A percentile compares a stretch with the other conserved stretches of the same genome.
These are phyloP conservation scores for Phytophthora sp. DNA, from an alignment of 352 stramenopile species.

Conservation along the genomic window DNA sequence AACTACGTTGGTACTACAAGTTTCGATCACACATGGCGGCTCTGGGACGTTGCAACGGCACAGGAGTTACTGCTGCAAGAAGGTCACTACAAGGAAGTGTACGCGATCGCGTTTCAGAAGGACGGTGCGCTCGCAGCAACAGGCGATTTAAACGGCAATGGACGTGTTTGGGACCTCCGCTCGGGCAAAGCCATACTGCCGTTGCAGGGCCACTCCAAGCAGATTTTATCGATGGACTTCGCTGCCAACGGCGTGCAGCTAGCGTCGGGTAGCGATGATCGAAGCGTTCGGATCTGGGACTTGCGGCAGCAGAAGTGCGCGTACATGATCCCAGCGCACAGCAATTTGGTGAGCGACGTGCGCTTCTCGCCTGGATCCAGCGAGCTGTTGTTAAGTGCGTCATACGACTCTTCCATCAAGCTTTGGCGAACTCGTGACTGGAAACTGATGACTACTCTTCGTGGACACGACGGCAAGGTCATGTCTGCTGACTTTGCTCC, in stretches of 20 bases:
- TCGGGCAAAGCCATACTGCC: conserved; percentile 93
- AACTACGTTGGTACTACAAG: conserved; percentile 94
- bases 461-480: conserved; percentile 95
- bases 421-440: conserved; percentile 95
- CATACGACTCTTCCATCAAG: conserved; percentile 95
- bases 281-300: conserved; percentile 97
- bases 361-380: conserved; percentile 80
- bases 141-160: conserved; percentile 94
- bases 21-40: conserved; percentile 97
- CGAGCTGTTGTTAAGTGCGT: conserved; percentile 92
- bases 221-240: conserved; percentile 95
- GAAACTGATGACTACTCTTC: conserved; percentile 87
- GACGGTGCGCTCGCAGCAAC: conserved; percentile 94
- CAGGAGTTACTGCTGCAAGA: conserved; percentile 96
- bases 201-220: conserved; percentile 94
- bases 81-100: conserved; percentile 95
- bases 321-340: conserved; percentile 95
- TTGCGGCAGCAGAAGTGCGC: conserved; percentile 89
- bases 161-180: conserved; percentile 96
- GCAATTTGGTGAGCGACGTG: conserved; percentile 94
- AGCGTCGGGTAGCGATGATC: conserved; percentile 95
- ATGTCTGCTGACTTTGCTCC: conserved; percentile 93
- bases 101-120: conserved; percentile 95
- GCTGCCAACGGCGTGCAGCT: conserved; percentile 93
- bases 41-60: conserved; percentile 96